Conservation (phyloP, 768 basidiomycete species). For the Termitomyces bulborhizus region DNA sequence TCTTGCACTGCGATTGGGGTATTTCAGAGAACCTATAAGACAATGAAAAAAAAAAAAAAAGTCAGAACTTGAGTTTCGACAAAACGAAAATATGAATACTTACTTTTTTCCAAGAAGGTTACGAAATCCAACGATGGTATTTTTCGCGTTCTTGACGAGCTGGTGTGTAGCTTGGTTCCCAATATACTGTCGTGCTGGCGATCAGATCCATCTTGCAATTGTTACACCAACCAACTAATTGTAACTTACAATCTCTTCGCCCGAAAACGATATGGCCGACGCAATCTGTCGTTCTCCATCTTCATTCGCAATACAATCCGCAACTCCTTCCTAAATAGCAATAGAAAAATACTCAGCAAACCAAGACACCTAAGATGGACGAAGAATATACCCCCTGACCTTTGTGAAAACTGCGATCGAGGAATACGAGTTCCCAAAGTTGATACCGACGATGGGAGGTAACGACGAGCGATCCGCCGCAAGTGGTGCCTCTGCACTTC, state of each 20-base stretch:
- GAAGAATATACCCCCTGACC: slow-evolving; percentile 38
- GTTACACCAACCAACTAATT: too few species aligned
- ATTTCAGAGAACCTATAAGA: slow-evolving; percentile 69
- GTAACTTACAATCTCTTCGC: slow-evolving; percentile 86
- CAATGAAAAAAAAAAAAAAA: neutral
- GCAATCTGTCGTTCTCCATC: slow-evolving; percentile 98
- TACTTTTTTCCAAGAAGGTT: slow-evolving; percentile 91
- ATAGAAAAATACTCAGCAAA: neutral
- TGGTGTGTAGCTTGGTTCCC: slow-evolving; percentile 93
- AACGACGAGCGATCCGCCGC: slow-evolving; percentile 27
- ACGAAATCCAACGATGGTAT: slow-evolving; percentile 93
- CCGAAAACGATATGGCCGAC: slow-evolving; percentile 85
- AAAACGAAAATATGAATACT: slow-evolving; percentile 20
- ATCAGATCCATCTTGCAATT: slow-evolving; percentile 3
- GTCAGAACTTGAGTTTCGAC: neutral
- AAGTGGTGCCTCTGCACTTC: slow-evolving; percentile 41
- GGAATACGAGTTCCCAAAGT: slow-evolving; percentile 93
- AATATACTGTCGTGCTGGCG: slow-evolving; percentile 60
- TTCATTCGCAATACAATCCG: slow-evolving; percentile 96
- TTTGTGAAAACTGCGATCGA: slow-evolving; percentile 95
- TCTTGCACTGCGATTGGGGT: slow-evolving; percentile 40
- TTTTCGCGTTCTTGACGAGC: slow-evolving; percentile 89
- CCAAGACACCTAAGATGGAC: neutral
- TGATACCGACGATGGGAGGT: slow-evolving; percentile 83
- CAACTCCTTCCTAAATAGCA: slow-evolving; percentile 77